Conservation (phyloP, 179 eudicot genomes). For the Patellifolia procumbens region DNA sequence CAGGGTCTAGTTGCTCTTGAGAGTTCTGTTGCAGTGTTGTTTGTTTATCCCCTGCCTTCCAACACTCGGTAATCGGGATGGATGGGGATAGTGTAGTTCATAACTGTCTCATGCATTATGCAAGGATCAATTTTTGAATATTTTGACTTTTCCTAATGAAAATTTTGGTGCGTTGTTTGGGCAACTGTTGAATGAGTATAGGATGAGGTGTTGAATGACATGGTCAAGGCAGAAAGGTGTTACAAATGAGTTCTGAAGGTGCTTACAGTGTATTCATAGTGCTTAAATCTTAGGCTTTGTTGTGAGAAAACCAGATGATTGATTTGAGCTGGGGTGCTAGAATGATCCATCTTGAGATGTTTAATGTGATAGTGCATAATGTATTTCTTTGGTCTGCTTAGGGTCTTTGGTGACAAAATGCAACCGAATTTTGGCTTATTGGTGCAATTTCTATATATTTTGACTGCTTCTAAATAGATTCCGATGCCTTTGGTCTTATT, state of each 20-base stretch:
- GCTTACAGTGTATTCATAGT: not conserved
- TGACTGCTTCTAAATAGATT: not conserved
- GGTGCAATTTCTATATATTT: not conserved
- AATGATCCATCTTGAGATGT: not conserved
- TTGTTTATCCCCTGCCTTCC: not conserved
- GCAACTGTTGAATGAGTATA: not conserved
- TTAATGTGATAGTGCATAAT: not conserved
- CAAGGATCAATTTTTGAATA: not conserved
- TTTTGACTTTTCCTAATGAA: not conserved
- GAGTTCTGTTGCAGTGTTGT: not conserved
- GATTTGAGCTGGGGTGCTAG: not conserved
- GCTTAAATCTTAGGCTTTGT: not conserved
- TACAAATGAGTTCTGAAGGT: not conserved
- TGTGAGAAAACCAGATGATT: not conserved
- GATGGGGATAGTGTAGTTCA: not conserved
- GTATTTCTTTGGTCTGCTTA: not conserved
- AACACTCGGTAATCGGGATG: not conserved
- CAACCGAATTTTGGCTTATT: not conserved
- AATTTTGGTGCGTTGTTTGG: not conserved
- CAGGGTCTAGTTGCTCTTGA: not conserved
- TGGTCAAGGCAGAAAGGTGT: not conserved
- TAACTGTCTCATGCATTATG: not conserved
- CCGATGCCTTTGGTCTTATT: not conserved
- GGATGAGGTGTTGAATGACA: not conserved
- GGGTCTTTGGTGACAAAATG: not conserved